Evolutionary conservation across 441 rosid genomes (phyloP).

Genomic region (Adansonia gregorii): DNA sequence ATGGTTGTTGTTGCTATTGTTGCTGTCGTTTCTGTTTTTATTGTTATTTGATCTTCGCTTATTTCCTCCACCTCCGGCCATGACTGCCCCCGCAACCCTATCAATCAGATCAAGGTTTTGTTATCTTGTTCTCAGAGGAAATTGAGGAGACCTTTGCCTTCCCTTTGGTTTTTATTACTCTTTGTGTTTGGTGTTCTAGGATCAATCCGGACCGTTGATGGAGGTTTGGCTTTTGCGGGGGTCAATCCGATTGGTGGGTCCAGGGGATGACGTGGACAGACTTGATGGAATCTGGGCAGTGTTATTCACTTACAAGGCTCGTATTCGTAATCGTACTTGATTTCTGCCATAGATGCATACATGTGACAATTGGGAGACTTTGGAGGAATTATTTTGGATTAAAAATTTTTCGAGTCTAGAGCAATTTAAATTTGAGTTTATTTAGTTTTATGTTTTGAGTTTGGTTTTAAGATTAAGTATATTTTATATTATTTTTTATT

Average conservation of each 20-base stretch:
- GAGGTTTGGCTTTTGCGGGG: background rate
- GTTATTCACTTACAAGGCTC: background rate
- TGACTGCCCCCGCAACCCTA: constrained; percentile 23
- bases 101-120: background rate
- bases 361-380: too few species aligned
- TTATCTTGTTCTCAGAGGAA: too few species aligned
- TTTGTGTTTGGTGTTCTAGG: background rate
- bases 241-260: background rate
- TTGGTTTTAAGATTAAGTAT: too few species aligned
- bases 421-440: too few species aligned
- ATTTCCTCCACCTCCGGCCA: constrained; percentile 59
- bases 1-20: constrained; percentile 26
- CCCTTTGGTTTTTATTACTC: background rate
- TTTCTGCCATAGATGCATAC: background rate
- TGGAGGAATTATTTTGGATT: too few species aligned
- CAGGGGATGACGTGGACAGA: background rate
- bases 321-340: background rate
- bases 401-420: too few species aligned
- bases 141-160: background rate
- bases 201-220: constrained; percentile 12
- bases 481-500: too few species aligned
- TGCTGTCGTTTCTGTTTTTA: constrained; percentile 27
- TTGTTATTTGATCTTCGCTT: constrained; percentile 47
- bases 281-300: background rate
- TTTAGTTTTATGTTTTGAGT: too few species aligned